Evolutionary conservation across 1,284 basidiomycete genomes (phyloP).

Genomic region (Ganoderma leucocontextum): DNA sequence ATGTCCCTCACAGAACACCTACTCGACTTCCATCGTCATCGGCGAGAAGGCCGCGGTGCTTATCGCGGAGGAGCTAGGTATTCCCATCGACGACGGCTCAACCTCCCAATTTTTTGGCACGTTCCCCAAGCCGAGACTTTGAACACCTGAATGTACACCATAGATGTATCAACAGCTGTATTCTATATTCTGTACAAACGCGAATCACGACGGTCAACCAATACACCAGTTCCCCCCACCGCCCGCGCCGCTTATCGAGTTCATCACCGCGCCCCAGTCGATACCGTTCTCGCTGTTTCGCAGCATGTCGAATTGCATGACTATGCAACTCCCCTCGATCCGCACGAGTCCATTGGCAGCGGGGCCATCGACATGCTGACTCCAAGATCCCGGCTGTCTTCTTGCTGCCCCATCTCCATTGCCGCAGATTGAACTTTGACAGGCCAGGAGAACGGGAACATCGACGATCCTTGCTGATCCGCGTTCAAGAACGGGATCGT

Average conservation of each 20-base stretch:
- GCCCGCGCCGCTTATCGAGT: not conserved
- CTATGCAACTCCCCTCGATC: slow-evolving; percentile 14
- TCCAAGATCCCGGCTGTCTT: slow-evolving; percentile 6
- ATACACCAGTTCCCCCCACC: not conserved
- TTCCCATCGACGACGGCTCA: slow-evolving; percentile 20
- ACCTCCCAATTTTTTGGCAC: not conserved
- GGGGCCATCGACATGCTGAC: not conserved
- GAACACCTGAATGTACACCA: not conserved
- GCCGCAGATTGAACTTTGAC: not conserved
- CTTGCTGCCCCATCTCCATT: not conserved
- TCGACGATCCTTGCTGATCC: not conserved
- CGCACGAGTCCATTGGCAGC: slow-evolving; percentile 4
- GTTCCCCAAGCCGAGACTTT: not conserved
- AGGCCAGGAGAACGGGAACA: slow-evolving; percentile 1
- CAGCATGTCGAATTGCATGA: slow-evolving; percentile 36
- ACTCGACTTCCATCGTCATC: slow-evolving; percentile 71
- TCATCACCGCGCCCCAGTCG: slow-evolving; percentile 19
- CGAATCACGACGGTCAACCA: not conserved
- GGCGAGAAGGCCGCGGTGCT: slow-evolving; percentile 73
- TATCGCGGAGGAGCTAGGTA: slow-evolving; percentile 65
- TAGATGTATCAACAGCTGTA: not conserved
- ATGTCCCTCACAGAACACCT: slow-evolving; percentile 56
- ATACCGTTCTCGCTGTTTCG: slow-evolving; percentile 30
- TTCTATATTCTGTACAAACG: not conserved
- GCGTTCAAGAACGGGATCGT: not conserved